A percentile compares a stretch with the other conserved stretches of the same genome.
Conservation (phyloP, 192 early-diverging fungal genomes). For the Entomortierella lignicola region DNA sequence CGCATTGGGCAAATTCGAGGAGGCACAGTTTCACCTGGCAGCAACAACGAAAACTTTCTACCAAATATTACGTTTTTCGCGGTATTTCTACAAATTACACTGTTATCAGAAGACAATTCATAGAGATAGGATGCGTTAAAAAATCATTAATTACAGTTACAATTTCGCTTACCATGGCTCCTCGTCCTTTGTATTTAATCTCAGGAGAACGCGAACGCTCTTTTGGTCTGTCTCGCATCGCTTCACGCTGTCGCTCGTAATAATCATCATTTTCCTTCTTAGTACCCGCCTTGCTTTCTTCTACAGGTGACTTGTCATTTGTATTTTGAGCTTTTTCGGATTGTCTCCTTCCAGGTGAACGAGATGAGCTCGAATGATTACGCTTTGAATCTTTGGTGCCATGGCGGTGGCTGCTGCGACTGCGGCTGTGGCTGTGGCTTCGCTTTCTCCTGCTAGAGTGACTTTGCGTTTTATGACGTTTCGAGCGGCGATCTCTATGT, state of each 20-base stretch:
- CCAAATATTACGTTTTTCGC: neutral
- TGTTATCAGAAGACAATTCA: neutral
- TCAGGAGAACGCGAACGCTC: conserved; percentile 49
- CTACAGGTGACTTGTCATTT: no score
- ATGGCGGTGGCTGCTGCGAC: conserved; percentile 3
- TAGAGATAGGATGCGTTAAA: neutral
- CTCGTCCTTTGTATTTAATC: conserved; percentile 67
- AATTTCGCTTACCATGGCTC: conserved; percentile 56
- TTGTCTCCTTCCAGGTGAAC: neutral
- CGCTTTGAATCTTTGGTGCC: neutral
- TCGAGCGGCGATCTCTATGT: conserved; percentile 11
- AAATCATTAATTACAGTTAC: no score
- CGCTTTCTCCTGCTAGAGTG: conserved; percentile 2
- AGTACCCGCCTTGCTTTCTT: neutral
- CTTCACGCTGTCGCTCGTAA: neutral
- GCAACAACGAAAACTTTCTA: neutral
- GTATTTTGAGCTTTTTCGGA: neutral
- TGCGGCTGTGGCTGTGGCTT: conserved; percentile 12
- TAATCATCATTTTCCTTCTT: neutral
- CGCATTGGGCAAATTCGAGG: neutral
- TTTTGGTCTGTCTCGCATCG: neutral
- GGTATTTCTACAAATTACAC: neutral
- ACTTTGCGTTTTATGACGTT: conserved; percentile 11
- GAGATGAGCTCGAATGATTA: conserved; percentile 1
- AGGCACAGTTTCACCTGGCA: neutral